Conservation (phyloP, 192 early-diverging fungal genomes). For the Coemansia reversa region DNA sequence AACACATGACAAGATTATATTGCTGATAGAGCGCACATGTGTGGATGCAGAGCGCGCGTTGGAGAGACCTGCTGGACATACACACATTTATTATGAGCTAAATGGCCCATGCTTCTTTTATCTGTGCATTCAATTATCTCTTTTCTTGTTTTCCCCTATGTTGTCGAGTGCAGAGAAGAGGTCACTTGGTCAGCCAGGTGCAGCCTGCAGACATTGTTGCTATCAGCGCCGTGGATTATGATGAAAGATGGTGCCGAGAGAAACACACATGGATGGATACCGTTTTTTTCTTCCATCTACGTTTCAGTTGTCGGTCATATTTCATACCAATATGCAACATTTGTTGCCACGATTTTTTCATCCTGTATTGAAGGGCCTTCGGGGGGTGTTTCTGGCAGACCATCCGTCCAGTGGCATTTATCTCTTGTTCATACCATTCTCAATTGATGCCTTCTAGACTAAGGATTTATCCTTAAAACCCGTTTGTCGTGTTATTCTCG, state of each 20-base stretch:
- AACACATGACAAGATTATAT: background rate
- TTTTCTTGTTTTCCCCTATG: background rate
- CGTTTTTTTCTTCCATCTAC: background rate
- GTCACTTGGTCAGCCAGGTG: background rate
- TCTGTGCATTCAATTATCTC: background rate
- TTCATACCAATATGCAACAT: background rate
- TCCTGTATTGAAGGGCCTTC: background rate
- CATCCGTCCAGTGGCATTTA: too few species aligned
- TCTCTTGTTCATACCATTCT: too few species aligned
- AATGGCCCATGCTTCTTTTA: background rate
- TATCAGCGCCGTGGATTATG: background rate
- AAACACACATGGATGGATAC: background rate
- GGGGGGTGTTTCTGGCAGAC: too few species aligned
- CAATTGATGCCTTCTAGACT: too few species aligned
- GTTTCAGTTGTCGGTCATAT: background rate
- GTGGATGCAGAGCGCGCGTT: too few species aligned
- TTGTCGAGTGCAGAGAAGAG: background rate
- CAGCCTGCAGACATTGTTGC: background rate
- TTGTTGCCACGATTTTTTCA: background rate
- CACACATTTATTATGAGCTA: background rate
- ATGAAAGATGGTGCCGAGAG: background rate
- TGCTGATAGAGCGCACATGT: background rate
- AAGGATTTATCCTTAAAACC: background rate
- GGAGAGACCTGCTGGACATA: background rate
- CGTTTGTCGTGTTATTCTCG: background rate